Evolutionary conservation across 1,139 yeast genomes (phyloP), one percentile per base, ranked within the genome.

Genomic region (Fermentozyma sake): DNA sequence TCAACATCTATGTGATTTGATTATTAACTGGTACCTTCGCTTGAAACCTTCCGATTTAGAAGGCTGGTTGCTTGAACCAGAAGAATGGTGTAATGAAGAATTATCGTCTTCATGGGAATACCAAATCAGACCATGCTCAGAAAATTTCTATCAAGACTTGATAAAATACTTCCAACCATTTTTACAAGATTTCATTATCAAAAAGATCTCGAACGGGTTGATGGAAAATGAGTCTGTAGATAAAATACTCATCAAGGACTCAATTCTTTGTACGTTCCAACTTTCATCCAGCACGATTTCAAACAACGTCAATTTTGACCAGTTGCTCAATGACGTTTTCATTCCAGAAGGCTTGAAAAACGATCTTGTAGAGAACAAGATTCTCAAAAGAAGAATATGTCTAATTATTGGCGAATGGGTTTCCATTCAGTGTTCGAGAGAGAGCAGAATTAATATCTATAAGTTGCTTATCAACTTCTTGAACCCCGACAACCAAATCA

Each of bases 1-100:
- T 10, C 64, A 65, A 23, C 69, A 72, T 18, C 54, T 89, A 13
- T 72, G 86, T 14, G 81, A 81, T 36, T 57, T 82, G 18, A 59
- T 87, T 18, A 77, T 86, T 32, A 68, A 69, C 20, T 78, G 81
- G 75, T 89, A 85, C 49, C 65, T 91, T 39, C 72, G 79, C 30
- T 55, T 89, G 26, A 74, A 79, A 31, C 84, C 89, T 0, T 57
- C 72, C 1, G 97, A 89, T 47, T 56, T 89, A 27, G 94, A 83
- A 41, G 62, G 74, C 25, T 91, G 97, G 97, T 54, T 65, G 9
- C 54, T 72, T 18, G 95, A 86, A 35, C 96, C 97, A 0, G 97
- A 87, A 52, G 96, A 85, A 48, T 91, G 95, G 86, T 77, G 85
- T 18, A 78, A 78, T 38, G 95, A 84, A 47, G 95, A 87, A 41